Conservation (phyloP, 176 grass and related monocot species). For the Triticum aestivum region DNA sequence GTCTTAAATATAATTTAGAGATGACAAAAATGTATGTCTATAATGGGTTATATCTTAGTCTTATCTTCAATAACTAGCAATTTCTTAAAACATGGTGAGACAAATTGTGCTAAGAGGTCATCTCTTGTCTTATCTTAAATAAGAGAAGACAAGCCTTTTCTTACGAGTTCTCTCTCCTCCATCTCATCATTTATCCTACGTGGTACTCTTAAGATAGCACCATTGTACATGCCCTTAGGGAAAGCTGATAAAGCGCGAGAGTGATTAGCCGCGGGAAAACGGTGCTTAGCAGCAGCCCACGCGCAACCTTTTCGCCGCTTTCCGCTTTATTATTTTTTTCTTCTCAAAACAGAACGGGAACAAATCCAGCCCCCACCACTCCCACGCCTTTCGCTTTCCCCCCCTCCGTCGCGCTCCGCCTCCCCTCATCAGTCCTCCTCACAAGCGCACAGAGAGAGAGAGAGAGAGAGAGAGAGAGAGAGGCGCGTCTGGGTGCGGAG, state of each 20-base stretch:
- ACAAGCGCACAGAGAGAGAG: neutral
- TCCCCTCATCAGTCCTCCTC: conserved; percentile 21
- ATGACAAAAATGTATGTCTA: no score
- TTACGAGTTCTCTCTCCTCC: no score
- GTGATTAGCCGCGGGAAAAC: conserved; percentile 32
- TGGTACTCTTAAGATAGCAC: no score
- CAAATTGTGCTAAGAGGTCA: no score
- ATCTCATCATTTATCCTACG: no score
- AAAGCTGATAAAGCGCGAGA: conserved; percentile 12
- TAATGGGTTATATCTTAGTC: no score
- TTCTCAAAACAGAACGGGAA: conserved; percentile 19
- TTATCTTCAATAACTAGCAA: no score
- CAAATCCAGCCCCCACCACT: conserved; percentile 9
- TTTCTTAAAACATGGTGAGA: no score
- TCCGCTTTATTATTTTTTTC: neutral
- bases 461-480: conserved; percentile 5
- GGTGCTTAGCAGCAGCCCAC: conserved; percentile 4
- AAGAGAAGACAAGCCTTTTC: no score
- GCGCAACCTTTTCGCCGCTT: neutral
- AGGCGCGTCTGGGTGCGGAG: conserved; percentile 9
- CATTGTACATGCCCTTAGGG: neutral
- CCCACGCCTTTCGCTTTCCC: conserved; percentile 39
- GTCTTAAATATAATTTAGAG: no score
- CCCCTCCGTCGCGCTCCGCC: conserved; percentile 5
- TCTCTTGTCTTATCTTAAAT: no score